Base-by-base conservation (phyloP, 2,329 filamentous ascomycete species). In the Fusarium scirpi region DNA sequence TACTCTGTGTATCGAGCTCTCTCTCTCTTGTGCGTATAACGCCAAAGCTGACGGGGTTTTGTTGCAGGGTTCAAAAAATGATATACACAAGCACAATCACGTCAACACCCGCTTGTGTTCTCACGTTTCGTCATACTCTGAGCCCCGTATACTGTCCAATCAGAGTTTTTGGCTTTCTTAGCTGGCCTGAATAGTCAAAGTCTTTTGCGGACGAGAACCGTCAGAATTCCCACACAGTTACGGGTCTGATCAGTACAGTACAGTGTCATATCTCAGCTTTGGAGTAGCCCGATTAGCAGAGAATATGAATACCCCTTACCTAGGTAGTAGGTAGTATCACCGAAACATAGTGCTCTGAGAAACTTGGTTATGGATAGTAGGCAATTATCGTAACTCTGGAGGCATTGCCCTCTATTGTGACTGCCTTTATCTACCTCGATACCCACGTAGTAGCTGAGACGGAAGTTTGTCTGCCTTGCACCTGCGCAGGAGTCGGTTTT, bases 81-180 rank as follows among this genome's bases (percentile, higher is more conserved):
- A 16, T 15, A 44, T 44, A 10, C 41, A 44, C 41, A 52, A 41
- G 24, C 48, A 40, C 25, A 29, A n/a, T 29, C 18, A 15, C 30
- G 18, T 38, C 49, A 20, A 40, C 13, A 52, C 27, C 48, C 30
- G 32, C 34, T n/a, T 15, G 13, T 27, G 24, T 41, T 11, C 24
- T 43, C n/a, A 22, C 43, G 48, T 46, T 29, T 53, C 25, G 49
- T 44, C 48, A 58, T 70, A 38, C 40, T 52, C 20, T 18, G 43
- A 25, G 43, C 25, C 18, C 52, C 24, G 27, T 41, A 32, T 29
- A 55, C 30, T 63, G 34, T 56, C 67, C 49, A 64, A 67, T 70
- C 49, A 27, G 32, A 43, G 45, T 27, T 40, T 45, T 58, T 20
- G 32, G 16, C 46, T 55, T 62, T 20, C 25, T 52, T 62, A 18